phyloP scores from a whole-genome alignment of 2,329 filamentous ascomycete species.

The Raffaelea ambrosiae region DNA sequence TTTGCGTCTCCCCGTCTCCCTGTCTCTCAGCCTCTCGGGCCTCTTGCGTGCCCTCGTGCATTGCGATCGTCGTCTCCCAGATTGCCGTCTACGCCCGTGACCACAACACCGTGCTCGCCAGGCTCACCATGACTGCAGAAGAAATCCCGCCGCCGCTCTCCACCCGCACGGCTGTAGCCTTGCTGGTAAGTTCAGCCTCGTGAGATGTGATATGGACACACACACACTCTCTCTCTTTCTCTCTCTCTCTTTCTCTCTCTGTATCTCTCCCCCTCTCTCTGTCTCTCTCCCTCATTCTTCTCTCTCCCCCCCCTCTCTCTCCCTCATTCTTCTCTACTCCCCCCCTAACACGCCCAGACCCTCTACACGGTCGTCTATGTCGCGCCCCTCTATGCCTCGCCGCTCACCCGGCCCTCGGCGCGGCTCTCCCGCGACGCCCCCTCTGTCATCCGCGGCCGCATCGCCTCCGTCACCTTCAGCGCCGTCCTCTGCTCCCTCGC shows the following conservation, averaged over 20 bases:
- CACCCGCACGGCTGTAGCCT: conserved; percentile 24
- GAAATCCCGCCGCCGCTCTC: conserved; percentile 29
- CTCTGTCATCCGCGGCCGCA: conserved; percentile 78
- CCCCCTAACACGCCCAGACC: no score
- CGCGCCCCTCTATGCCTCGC: conserved; percentile 78
- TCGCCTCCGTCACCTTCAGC: conserved; percentile 69
- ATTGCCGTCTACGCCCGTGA: no score
- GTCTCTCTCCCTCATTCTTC: neutral
- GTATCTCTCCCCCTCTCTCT: no score
- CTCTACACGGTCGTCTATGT: conserved; percentile 86
- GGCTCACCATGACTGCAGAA: conserved; percentile 2
- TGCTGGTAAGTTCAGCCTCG: conserved; percentile 31
- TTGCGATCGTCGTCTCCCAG: no score
- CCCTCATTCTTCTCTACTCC: no score
- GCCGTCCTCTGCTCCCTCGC: conserved; percentile 58
- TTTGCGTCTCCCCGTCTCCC: no score
- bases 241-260: conserved; percentile 9
- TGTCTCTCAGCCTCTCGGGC: no score
- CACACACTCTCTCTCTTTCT: conserved; percentile 2
- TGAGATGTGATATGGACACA: no score
- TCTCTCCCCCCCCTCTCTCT: conserved; percentile 5
- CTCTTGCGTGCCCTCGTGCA: no score
- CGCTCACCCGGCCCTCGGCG: conserved; percentile 69
- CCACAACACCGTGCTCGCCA: no score
- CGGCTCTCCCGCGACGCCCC: conserved; percentile 79